Percentiles rank a stretch among this genome's conserved stretches.
Evolutionary conservation across 2,329 filamentous ascomycete species (phyloP).

Genomic region (Chlorencoelia australis): DNA sequence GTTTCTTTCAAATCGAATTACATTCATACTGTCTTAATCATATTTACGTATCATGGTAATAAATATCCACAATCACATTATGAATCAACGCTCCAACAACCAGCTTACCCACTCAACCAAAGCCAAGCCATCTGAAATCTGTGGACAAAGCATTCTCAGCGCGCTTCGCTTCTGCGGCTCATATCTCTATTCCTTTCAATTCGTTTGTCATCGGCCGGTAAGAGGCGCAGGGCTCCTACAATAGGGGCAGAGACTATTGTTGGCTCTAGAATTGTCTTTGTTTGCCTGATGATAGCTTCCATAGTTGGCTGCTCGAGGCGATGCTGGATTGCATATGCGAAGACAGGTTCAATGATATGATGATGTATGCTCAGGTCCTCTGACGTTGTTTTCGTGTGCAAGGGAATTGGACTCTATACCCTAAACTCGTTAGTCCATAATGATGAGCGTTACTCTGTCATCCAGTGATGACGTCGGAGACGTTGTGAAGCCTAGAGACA

Average conservation of each 20-base stretch:
- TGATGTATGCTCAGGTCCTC: background rate
- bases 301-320: slow-evolving; percentile 4
- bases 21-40: no score
- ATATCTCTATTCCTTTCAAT: slow-evolving; percentile 3
- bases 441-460: background rate
- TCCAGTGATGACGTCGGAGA: background rate
- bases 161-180: slow-evolving; percentile 4
- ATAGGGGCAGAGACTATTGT: slow-evolving; percentile 2
- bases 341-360: background rate
- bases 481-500: background rate
- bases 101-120: slow-evolving; percentile 1
- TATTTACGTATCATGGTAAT: no score
- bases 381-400: background rate
- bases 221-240: slow-evolving; percentile 3
- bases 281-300: slow-evolving; percentile 2
- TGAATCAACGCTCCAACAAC: no score
- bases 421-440: background rate
- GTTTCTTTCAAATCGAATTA: no score
- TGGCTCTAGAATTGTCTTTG: slow-evolving; percentile 1
- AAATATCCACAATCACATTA: no score
- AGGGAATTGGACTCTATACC: background rate
- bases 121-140: slow-evolving; percentile 1
- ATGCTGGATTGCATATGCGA: background rate
- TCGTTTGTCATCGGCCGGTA: slow-evolving; percentile 5
- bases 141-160: slow-evolving; percentile 6